Conservation (phyloP, 768 basidiomycete species). For the Floccularia luteovirens region DNA sequence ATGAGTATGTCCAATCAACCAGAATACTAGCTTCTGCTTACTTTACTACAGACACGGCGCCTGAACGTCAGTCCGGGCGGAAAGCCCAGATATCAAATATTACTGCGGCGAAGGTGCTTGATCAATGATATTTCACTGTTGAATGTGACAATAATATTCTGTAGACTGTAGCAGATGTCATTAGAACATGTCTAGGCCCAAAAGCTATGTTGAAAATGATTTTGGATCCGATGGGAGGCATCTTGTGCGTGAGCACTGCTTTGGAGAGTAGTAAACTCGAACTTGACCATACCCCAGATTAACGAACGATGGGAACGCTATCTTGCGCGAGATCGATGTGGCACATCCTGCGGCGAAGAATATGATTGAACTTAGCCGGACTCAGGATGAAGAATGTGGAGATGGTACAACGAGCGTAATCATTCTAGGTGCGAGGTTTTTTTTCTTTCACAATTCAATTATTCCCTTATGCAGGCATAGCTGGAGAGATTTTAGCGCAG, state of each 20-base stretch:
- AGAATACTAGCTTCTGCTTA: neutral
- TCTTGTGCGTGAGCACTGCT: constrained; percentile 52
- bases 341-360: constrained; percentile 99
- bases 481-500: constrained; percentile 96
- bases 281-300: constrained; percentile 40
- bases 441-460: constrained; percentile 1
- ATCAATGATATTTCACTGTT: constrained; percentile 2
- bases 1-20: constrained; percentile 59
- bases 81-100: constrained; percentile 98
- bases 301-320: constrained; percentile 99
- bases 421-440: constrained; percentile 67
- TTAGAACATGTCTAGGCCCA: constrained; percentile 93
- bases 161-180: constrained; percentile 96
- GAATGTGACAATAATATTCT: constrained; percentile 1
- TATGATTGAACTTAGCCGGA: constrained; percentile 97
- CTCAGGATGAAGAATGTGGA: constrained; percentile 98
- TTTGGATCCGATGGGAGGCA: constrained; percentile 98
- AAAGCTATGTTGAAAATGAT: constrained; percentile 99
- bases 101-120: constrained; percentile 84
- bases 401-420: constrained; percentile 99
- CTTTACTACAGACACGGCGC: constrained; percentile 67
- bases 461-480: constrained; percentile 19
- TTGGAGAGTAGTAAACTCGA: constrained; percentile 4
- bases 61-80: constrained; percentile 88
- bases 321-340: constrained; percentile 96